Base-by-base conservation (phyloP, 345 rosid species). In the Eucalyptus camaldulensis region DNA sequence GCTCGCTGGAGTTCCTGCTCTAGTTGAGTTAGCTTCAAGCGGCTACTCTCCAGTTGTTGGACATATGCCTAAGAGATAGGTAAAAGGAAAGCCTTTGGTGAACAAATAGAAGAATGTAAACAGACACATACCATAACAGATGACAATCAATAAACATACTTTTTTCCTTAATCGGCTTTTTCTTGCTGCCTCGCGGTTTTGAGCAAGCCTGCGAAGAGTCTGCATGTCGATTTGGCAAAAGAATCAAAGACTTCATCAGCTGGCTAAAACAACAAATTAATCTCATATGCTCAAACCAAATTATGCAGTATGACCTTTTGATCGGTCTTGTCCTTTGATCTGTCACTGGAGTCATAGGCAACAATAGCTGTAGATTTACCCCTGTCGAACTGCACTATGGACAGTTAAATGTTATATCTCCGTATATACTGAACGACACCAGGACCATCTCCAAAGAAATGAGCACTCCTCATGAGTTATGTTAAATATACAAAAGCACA, bases 1-100 rank as follows among this genome's bases (percentile, higher is more conserved):
- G 99, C 99, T 88, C 99, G 95, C 92, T 97, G 99, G 76, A 98
- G 95, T 92, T 97, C 99, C 94, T 97, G 99, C 93, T 98, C 99
- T 88, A 98, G 93, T 91, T 98, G 99, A 31, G 96, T 96, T 89
- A 97, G 93, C 95, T 98, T 98, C 93, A 98, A 91, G 83, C 99
- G 98, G 90, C 99, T 98, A 89, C 95, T 98, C 90, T 98, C 99
- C 90, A 98, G 94, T 92, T 97, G 99, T 93, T 98, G 99, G 90
- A 98, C 99, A 91, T 97, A 97, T 5, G 99, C 99, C 99, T 98
- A 88, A 33, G 49, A 62, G 83, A n/a, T 76, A 91, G 19, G 37
- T 16, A 72, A 86, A 88, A n/a, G 40, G 22, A 87, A 58, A 56
- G 81, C 65, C n/a, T 58, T 58, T 49, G 15, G 50, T 51, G 47